Conservation (phyloP, 83 land plant genomes). For the Diphasiastrum complanatum region DNA sequence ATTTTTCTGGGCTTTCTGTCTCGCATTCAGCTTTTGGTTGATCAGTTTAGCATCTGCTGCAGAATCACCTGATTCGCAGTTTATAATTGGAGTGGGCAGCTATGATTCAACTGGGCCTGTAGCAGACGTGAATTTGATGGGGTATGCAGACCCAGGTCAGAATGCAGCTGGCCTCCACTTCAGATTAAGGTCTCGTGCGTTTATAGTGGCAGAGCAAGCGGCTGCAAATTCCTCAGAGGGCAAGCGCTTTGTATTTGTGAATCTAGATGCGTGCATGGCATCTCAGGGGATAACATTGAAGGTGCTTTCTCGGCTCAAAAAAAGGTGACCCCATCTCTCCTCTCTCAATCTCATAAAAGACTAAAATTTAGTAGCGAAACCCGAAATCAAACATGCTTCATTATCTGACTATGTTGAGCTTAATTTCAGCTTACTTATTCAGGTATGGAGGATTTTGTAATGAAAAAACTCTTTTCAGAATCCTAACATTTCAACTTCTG, state of each 20-base stretch:
- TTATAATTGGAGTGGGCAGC: background rate
- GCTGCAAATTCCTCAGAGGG: slow-evolving; percentile 21
- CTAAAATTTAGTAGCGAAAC: too few species aligned
- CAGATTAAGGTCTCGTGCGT: slow-evolving; percentile 49
- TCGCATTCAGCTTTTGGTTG: too few species aligned
- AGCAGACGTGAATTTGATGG: slow-evolving; percentile 36
- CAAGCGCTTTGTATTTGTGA: slow-evolving; percentile 50
- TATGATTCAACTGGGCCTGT: background rate
- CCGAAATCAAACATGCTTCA: background rate
- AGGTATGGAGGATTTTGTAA: too few species aligned
- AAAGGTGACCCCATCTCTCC: slow-evolving; percentile 36
- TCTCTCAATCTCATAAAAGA: too few species aligned
- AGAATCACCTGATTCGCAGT: background rate
- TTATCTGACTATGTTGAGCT: too few species aligned
- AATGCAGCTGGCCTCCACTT: slow-evolving; percentile 51
- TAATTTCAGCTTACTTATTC: too few species aligned
- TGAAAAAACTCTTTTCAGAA: too few species aligned
- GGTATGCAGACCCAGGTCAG: slow-evolving; percentile 53
- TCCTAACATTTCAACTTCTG: too few species aligned
- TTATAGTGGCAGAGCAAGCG: slow-evolving; percentile 59
- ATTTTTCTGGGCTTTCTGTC: too few species aligned
- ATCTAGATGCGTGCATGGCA: slow-evolving; percentile 69
- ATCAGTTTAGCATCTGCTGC: too few species aligned
- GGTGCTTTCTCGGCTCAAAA: slow-evolving; percentile 46
- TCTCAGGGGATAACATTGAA: slow-evolving; percentile 51